These are phyloP conservation scores for Aspergillus caelatus DNA, from an alignment of 2,329 filamentous ascomycete species.

Conservation along the genomic window DNA sequence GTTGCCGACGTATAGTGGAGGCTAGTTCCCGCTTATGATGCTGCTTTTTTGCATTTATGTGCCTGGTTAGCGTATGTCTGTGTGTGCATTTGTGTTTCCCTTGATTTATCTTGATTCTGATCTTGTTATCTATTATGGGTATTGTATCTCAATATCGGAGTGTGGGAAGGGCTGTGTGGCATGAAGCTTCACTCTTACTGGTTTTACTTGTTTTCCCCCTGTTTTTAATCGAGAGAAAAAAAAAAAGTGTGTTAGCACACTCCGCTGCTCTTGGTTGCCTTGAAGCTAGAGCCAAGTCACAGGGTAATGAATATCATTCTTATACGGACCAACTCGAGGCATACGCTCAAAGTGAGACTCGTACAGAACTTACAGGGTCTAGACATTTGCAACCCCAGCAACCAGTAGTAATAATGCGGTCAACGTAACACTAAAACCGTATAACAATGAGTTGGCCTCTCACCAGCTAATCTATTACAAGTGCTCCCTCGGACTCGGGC, in stretches of 20 bases:
- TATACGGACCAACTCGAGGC: neutral
- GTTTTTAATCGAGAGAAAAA: neutral
- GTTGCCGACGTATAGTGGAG: conserved; percentile 27
- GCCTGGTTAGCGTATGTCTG: conserved; percentile 20
- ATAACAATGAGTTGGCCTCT: neutral
- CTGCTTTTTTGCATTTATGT: conserved; percentile 22
- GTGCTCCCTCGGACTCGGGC: neutral
- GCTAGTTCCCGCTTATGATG: conserved; percentile 26
- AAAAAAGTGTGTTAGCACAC: neutral
- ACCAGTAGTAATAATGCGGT: neutral
- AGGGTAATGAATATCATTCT: conserved; percentile 3
- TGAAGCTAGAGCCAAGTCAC: neutral
- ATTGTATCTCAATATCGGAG: conserved; percentile 11
- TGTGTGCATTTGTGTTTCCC: neutral
- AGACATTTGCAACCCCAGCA: neutral
- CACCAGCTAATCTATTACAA: neutral
- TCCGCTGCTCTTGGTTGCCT: conserved; percentile 2
- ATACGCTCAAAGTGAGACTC: neutral
- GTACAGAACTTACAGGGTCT: neutral
- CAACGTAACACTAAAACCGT: neutral
- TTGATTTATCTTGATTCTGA: conserved; percentile 15
- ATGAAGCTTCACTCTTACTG: conserved; percentile 20
- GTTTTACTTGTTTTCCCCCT: conserved; percentile 5
- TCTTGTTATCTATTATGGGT: neutral
- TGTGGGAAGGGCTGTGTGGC: conserved; percentile 21